phyloP scores from a whole-genome alignment of 345 rosid genomes.

The Populus deltoides region DNA sequence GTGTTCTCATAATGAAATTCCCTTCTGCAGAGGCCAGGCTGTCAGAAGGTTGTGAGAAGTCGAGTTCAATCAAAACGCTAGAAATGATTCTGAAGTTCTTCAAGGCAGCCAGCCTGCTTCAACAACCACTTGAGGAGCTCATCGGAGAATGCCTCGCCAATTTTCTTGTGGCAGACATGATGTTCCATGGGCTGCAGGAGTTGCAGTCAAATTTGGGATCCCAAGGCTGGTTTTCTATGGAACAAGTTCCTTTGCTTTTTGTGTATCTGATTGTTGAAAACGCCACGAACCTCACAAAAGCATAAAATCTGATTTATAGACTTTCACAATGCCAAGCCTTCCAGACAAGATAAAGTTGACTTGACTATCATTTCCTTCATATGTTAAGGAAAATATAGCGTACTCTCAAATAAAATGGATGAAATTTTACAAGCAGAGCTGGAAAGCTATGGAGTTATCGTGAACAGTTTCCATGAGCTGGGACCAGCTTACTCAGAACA shows the following conservation, averaged over 20 bases:
- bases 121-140: constrained; percentile 41
- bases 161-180: constrained; percentile 56
- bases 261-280: constrained; percentile 23
- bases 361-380: constrained; percentile 30
- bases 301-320: constrained; percentile 37
- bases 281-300: constrained; percentile 42
- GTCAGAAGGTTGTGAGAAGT: constrained; percentile 21
- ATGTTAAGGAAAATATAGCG: neutral
- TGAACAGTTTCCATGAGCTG: constrained; percentile 22
- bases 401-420: neutral
- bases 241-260: constrained; percentile 37
- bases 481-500: constrained; percentile 24
- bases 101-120: constrained; percentile 31
- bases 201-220: constrained; percentile 45
- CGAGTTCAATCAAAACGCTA: neutral
- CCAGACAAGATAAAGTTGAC: constrained; percentile 47
- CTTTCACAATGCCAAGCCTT: constrained; percentile 45
- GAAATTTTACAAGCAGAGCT: neutral
- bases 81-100: constrained; percentile 26
- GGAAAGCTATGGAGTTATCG: constrained; percentile 13
- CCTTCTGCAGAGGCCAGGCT: constrained; percentile 22
- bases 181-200: constrained; percentile 56
- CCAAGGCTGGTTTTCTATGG: constrained; percentile 60
- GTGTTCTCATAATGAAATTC: constrained; percentile 1
- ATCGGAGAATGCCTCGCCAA: constrained; percentile 38